phyloP scores from a whole-genome alignment of 768 basidiomycete species.

The Boletus subparvulus region DNA sequence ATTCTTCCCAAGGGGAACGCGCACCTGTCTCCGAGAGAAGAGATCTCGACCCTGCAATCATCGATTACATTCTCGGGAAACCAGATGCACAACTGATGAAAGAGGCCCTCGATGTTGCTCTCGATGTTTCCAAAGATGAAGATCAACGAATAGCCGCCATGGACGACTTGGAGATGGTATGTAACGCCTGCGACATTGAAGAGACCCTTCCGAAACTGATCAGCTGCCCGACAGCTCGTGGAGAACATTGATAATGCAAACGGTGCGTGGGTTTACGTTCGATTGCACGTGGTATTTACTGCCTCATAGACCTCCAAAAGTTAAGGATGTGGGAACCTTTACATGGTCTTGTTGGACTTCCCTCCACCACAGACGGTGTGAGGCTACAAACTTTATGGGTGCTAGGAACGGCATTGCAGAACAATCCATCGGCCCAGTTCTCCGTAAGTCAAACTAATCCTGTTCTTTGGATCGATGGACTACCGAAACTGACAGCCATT shows the following conservation, averaged over 20 bases:
- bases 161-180: slow-evolving; percentile 86
- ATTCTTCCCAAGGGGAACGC: slow-evolving; percentile 46
- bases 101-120: slow-evolving; percentile 65
- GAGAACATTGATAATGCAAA: slow-evolving; percentile 93
- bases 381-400: slow-evolving; percentile 79
- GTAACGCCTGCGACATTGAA: slow-evolving; percentile 16
- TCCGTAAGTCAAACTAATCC: slow-evolving; percentile 48
- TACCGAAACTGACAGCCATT: slow-evolving; percentile 1
- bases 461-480: background rate
- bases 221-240: slow-evolving; percentile 52
- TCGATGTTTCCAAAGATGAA: slow-evolving; percentile 53
- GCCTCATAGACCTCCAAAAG: slow-evolving; percentile 62
- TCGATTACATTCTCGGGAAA: slow-evolving; percentile 83
- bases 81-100: slow-evolving; percentile 83
- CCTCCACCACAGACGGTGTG: slow-evolving; percentile 56
- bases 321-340: slow-evolving; percentile 79
- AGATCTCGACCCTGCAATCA: slow-evolving; percentile 77
- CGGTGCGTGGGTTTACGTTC: slow-evolving; percentile 34
- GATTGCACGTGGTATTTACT: background rate
- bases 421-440: slow-evolving; percentile 82
- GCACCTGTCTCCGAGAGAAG: slow-evolving; percentile 38
- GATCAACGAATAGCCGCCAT: slow-evolving; percentile 65
- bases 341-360: slow-evolving; percentile 56
- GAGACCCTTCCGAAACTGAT: background rate
- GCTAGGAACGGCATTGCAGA: slow-evolving; percentile 85